A percentile compares a stretch with the other conserved stretches of the same genome.
Conservation (phyloP, 192 early-diverging fungal species). For the Coemansia umbellata region DNA sequence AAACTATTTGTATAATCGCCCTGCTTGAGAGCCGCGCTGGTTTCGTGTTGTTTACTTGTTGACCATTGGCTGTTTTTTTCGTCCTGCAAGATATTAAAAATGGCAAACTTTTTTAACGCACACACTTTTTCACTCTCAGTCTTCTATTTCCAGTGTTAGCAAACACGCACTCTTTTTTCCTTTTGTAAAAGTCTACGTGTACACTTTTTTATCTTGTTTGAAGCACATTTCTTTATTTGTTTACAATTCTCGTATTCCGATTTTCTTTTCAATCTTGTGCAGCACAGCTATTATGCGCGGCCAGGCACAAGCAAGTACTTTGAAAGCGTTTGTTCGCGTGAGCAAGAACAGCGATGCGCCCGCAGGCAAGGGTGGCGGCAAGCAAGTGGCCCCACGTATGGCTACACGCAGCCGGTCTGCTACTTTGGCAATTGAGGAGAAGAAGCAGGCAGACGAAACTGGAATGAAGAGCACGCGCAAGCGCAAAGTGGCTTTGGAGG, state of each 20-base stretch:
- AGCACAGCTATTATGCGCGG: background rate
- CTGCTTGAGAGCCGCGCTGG: no score
- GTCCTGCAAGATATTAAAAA: no score
- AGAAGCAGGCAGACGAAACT: background rate
- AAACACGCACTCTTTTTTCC: background rate
- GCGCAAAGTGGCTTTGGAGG: slow-evolving; percentile 15
- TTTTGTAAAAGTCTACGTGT: background rate
- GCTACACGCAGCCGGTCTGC: slow-evolving; percentile 34
- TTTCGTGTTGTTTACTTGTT: no score
- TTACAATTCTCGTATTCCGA: background rate
- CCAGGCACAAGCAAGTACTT: slow-evolving; percentile 10
- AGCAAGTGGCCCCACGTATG: slow-evolving; percentile 11
- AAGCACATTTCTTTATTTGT: background rate
- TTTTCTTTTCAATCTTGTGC: background rate
- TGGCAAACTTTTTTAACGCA: no score
- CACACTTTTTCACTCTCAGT: no score
- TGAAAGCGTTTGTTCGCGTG: slow-evolving; percentile 42
- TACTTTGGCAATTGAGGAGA: background rate
- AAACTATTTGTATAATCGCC: no score
- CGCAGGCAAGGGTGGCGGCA: slow-evolving; percentile 9
- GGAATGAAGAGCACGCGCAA: slow-evolving; percentile 15
- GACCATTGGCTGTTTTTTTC: no score
- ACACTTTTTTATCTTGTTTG: background rate
- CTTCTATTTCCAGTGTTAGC: no score
- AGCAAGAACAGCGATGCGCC: slow-evolving; percentile 34